These are phyloP conservation scores for Hypoxylon sp. DNA, from an alignment of 2,329 filamentous ascomycete genomes.

Conservation along the genomic window DNA sequence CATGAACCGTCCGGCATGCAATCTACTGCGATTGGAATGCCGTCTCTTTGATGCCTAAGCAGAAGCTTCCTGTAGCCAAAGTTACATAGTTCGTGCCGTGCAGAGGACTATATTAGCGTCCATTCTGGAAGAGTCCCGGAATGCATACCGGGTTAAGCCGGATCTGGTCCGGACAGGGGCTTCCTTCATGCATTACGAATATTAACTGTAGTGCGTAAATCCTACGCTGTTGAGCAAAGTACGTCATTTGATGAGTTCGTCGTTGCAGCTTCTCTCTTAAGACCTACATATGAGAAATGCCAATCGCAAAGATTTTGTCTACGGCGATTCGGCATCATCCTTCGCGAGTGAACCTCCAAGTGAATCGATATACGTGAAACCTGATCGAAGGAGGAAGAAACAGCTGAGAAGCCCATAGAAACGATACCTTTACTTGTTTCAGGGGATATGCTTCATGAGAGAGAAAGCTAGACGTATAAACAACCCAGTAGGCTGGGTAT, in stretches of 20 bases:
- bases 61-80: not conserved
- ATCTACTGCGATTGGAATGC: slow-evolving; percentile 20
- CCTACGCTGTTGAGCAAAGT: slow-evolving; percentile 8
- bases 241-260: slow-evolving; percentile 27
- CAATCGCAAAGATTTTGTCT: not conserved
- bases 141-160: slow-evolving; percentile 31
- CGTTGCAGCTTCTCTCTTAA: not conserved
- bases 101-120: slow-evolving; percentile 11
- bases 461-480: slow-evolving; percentile 1
- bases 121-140: slow-evolving; percentile 35
- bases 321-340: slow-evolving; percentile 1
- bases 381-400: slow-evolving; percentile 6
- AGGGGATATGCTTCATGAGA: slow-evolving; percentile 8
- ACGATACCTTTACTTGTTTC: not conserved
- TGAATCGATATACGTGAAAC: slow-evolving; percentile 33
- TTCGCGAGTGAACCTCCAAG: not conserved
- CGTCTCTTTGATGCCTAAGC: slow-evolving; percentile 8
- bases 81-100: slow-evolving; percentile 9
- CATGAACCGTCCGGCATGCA: slow-evolving; percentile 29
- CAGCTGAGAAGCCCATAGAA: slow-evolving; percentile 5
- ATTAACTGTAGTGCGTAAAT: slow-evolving; percentile 12
- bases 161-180: slow-evolving; percentile 32
- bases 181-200: slow-evolving; percentile 28
- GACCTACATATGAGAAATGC: slow-evolving; percentile 2
- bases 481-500: slow-evolving; percentile 17